phyloP scores from a whole-genome alignment of 169 alveolate species.

The Amoebophrya sp. region DNA sequence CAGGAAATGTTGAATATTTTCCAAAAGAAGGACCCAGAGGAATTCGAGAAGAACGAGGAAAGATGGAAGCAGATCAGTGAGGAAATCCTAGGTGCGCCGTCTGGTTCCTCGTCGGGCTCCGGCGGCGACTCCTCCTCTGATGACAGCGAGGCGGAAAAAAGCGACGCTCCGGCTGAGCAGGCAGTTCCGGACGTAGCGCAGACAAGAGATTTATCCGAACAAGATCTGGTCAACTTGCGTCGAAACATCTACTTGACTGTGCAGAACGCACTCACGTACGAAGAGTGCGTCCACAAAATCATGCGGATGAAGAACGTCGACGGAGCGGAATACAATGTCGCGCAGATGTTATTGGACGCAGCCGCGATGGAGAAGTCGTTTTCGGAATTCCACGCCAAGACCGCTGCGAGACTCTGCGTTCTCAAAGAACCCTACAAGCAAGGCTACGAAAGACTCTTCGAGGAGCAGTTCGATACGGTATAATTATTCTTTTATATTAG shows the following conservation, averaged over 20 bases:
- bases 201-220: slow-evolving; percentile 79
- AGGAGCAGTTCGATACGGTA: slow-evolving; percentile 62
- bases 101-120: slow-evolving; percentile 51
- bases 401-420: slow-evolving; percentile 86
- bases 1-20: slow-evolving; percentile 81
- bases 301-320: slow-evolving; percentile 72
- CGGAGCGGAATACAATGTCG: slow-evolving; percentile 61
- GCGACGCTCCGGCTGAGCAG: background rate
- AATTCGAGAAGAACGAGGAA: slow-evolving; percentile 24
- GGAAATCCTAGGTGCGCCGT: slow-evolving; percentile 33
- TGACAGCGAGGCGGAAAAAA: slow-evolving; percentile 51
- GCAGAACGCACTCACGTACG: slow-evolving; percentile 87
- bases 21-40: background rate
- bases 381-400: slow-evolving; percentile 44
- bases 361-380: slow-evolving; percentile 95
- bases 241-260: slow-evolving; percentile 87
- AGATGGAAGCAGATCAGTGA: slow-evolving; percentile 49
- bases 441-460: slow-evolving; percentile 74
- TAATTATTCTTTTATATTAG: background rate
- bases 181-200: no score
- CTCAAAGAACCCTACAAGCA: slow-evolving; percentile 74
- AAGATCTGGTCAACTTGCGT: slow-evolving; percentile 80
- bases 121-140: slow-evolving; percentile 44
- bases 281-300: slow-evolving; percentile 93
- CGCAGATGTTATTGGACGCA: slow-evolving; percentile 91